Conservation (phyloP, 1,284 basidiomycete genomes). For the Leccinum subrobustum region DNA sequence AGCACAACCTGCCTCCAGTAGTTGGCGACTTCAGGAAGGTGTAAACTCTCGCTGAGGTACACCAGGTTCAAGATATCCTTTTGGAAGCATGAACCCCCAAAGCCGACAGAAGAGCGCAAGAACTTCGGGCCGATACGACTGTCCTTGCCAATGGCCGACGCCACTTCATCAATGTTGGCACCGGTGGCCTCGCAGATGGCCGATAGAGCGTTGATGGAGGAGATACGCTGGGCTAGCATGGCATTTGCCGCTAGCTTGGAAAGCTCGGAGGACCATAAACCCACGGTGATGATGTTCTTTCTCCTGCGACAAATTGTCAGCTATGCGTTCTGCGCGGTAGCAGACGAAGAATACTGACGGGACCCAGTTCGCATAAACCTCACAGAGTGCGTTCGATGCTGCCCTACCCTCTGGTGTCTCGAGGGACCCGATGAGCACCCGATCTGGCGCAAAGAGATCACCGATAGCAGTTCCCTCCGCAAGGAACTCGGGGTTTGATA, state of each 20-base stretch:
- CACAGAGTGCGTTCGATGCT: conserved; percentile 76
- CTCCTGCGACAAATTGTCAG: conserved; percentile 39
- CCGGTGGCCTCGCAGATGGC: conserved; percentile 99
- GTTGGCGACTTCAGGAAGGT: conserved; percentile 95
- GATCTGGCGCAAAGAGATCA: conserved; percentile 89
- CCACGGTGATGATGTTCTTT: conserved; percentile 88
- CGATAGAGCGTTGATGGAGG: conserved; percentile 95
- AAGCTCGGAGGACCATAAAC: conserved; percentile 98
- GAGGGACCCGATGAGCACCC: conserved; percentile 95
- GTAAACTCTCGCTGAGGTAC: conserved; percentile 91
- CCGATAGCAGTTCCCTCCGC: conserved; percentile 95
- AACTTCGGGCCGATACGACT: conserved; percentile 94
- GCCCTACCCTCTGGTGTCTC: conserved; percentile 82
- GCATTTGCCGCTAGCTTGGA: conserved; percentile 99
- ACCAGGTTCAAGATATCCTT: conserved; percentile 99
- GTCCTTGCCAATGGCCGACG: conserved; percentile 92
- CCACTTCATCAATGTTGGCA: conserved; percentile 97
- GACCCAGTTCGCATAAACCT: conserved; percentile 96
- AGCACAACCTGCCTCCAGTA: conserved; percentile 97
- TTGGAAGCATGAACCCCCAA: conserved; percentile 99
- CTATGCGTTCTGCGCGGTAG: not conserved
- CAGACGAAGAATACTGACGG: conserved; percentile 51
- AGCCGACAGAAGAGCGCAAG: conserved; percentile 94
- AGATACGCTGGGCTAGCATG: conserved; percentile 98
- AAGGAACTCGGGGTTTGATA: conserved; percentile 99